Evolutionary conservation across 2,329 filamentous ascomycete species (phyloP).

Genomic region (Onygena corvina): DNA sequence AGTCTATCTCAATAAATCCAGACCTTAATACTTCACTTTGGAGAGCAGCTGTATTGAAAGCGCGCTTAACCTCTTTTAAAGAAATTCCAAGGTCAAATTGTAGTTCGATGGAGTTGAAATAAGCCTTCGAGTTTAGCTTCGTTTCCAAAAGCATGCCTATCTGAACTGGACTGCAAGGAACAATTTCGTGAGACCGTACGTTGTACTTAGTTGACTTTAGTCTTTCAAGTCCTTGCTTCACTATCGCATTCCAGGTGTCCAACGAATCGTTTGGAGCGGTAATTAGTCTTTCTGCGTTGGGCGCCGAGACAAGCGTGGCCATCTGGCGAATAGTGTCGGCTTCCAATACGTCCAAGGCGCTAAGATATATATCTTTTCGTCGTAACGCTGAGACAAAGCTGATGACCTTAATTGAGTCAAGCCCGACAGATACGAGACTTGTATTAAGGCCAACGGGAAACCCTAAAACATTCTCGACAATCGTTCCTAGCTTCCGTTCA

Average conservation of each 20-base stretch:
- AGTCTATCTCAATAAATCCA: constrained; percentile 51
- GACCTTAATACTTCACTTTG: constrained; percentile 59
- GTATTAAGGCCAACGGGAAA: constrained; percentile 28
- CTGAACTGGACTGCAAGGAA: constrained; percentile 62
- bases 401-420: constrained; percentile 57
- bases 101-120: constrained; percentile 68
- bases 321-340: constrained; percentile 38
- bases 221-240: constrained; percentile 27
- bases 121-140: constrained; percentile 44
- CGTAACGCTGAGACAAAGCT: constrained; percentile 54
- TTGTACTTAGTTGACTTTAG: constrained; percentile 29
- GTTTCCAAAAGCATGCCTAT: constrained; percentile 72
- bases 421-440: constrained; percentile 43
- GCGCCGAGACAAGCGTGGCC: constrained; percentile 20
- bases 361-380: constrained; percentile 42
- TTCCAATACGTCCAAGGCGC: constrained; percentile 51
- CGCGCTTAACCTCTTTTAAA: constrained; percentile 34
- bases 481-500: constrained; percentile 28
- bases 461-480: constrained; percentile 35
- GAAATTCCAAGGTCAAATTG: constrained; percentile 36
- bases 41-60: constrained; percentile 40
- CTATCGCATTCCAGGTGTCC: constrained; percentile 18
- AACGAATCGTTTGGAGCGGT: constrained; percentile 10
- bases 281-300: background rate
- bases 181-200: constrained; percentile 27